Base-by-base conservation (phyloP, 164 flowering plant species). In the Vitis labrusca region DNA sequence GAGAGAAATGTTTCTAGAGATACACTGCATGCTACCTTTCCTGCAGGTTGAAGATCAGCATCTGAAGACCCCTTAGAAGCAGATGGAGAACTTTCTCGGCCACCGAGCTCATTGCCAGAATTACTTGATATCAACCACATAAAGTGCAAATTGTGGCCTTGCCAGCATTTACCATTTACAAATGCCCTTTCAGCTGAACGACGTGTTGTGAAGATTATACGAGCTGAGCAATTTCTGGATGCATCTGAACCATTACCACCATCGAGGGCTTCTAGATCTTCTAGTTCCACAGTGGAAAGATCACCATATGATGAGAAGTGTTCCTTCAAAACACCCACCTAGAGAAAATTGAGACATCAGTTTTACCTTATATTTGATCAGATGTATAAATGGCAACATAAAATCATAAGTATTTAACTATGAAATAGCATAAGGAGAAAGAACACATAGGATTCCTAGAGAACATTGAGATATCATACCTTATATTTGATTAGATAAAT, bases 101-200 rank as follows among this genome's bases (percentile, higher is more conserved):
- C 58, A 53, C 67, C 61, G 12, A 53, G 66, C 37, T 68, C 80
- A 68, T 63, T 85, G 69, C 69, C 53, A 32, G 84, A 55, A 71
- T 50, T 78, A 61, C 68, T 83, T 32, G 89, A 64, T n/a, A 69
- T 68, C 69, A 86, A 50, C 99, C 99, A 95, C 51, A 59, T 59
- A 74, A 93, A 90, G 64, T 88, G 84, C 76, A 95, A 77, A 69
- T 78, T 79, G 69, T 89, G 83, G 62, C 90, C 99, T 74, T 86
- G 72, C 88, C 91, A 95, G 81, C 83, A 78, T 86, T 83, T 90
- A 49, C 90, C 97, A 77, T 84, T 83, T 47, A 19, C 57, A 77
- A 90, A 93, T 73, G 99, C 99, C 73, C 67, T 85, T 79, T 95
- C 99, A 53, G 99, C 99, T 37, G 91, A 77, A 12, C 58, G 87